These are phyloP conservation scores for Rosa persica DNA, from an alignment of 306 rosid species.

Conservation along the genomic window DNA sequence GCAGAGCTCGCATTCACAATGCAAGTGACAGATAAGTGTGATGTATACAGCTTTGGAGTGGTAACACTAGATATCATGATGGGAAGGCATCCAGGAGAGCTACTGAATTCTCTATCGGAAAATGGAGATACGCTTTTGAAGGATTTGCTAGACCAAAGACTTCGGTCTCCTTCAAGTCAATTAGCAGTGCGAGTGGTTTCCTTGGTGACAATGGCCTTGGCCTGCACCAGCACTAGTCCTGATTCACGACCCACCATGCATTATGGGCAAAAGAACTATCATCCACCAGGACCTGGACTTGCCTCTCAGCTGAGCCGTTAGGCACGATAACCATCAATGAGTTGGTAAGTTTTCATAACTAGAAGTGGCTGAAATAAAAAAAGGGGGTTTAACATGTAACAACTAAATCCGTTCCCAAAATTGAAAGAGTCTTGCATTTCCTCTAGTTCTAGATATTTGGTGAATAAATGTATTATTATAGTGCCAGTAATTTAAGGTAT, in stretches of 20 bases:
- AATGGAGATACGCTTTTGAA: not conserved
- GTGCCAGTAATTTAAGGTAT: too few relatives aligned
- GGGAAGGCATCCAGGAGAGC: constrained; percentile 56
- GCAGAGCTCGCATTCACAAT: constrained; percentile 59
- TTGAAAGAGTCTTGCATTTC: not conserved
- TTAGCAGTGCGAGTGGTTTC: not conserved
- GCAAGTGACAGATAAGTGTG: constrained; percentile 54
- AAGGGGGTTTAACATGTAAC: not conserved
- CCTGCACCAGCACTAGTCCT: not conserved
- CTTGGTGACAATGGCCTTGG: not conserved
- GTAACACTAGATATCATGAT: constrained; percentile 48
- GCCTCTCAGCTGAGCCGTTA: constrained; percentile 1
- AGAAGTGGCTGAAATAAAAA: not conserved
- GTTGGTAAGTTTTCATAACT: constrained; percentile 26
- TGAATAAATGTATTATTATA: too few relatives aligned
- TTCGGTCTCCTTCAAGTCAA: not conserved
- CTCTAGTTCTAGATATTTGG: not conserved
- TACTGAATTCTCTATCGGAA: constrained; percentile 5
- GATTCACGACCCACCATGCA: constrained; percentile 6
- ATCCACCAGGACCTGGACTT: not conserved
- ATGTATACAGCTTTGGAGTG: constrained; percentile 59
- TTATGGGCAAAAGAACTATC: not conserved
- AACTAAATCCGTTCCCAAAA: not conserved
- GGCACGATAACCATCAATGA: constrained; percentile 29
- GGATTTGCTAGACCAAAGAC: not conserved